These are phyloP conservation scores for Suillus variegatus DNA, from an alignment of 768 basidiomycete genomes.

Conservation along the genomic window DNA sequence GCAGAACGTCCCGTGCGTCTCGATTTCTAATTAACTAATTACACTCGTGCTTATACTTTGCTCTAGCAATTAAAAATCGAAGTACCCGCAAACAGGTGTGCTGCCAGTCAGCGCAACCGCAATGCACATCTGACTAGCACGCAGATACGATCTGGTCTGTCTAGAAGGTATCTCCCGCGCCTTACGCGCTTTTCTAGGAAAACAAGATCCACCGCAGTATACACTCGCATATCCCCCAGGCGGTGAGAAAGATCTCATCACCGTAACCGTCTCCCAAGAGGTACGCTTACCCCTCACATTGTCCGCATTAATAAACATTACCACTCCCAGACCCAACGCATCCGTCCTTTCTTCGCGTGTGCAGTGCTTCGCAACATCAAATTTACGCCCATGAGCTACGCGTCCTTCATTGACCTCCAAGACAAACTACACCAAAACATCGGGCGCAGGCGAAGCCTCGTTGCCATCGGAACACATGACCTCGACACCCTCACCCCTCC, in stretches of 20 bases:
- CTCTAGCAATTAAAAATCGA: constrained; percentile 96
- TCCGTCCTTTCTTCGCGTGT: constrained; percentile 90
- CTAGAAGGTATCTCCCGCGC: constrained; percentile 93
- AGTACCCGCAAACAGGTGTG: constrained; percentile 92
- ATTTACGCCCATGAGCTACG: constrained; percentile 87
- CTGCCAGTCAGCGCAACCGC: constrained; percentile 10
- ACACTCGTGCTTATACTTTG: constrained; percentile 8
- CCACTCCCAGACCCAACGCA: constrained; percentile 60
- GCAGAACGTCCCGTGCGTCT: constrained; percentile 73
- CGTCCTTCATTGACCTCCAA: constrained; percentile 98
- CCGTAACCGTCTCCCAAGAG: constrained; percentile 70
- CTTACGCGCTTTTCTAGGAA: constrained; percentile 79
- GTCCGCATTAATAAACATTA: constrained; percentile 3
- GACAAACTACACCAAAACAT: constrained; percentile 98
- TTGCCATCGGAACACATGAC: constrained; percentile 97
- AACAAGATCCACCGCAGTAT: constrained; percentile 68
- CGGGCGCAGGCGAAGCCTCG: constrained; percentile 85
- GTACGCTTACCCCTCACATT: constrained; percentile 41
- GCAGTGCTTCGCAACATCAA: constrained; percentile 88
- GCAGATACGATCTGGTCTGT: constrained; percentile 95
- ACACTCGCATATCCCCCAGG: constrained; percentile 70
- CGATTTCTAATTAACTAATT: neutral
- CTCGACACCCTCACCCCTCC: constrained; percentile 85
- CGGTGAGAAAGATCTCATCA: constrained; percentile 65
- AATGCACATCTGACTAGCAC: constrained; percentile 10